These are phyloP conservation scores for Jamesozyma gamospora DNA, from an alignment of 805 yeast genomes.

Conservation along the genomic window DNA sequence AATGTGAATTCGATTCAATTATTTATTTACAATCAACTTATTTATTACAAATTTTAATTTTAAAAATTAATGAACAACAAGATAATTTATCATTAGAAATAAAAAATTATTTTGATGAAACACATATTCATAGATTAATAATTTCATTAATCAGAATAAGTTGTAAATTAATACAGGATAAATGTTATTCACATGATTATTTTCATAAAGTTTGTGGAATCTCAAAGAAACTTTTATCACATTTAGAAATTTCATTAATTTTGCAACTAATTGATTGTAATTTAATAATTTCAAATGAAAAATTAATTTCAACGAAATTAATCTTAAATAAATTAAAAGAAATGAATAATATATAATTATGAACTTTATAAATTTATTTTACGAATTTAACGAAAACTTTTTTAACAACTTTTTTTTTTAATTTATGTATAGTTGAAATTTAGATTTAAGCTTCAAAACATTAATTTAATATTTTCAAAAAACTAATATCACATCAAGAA, in stretches of 20 bases:
- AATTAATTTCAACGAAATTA: constrained; percentile 8
- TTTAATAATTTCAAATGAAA: constrained; percentile 13
- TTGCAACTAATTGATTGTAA: constrained; percentile 12
- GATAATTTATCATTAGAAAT: constrained; percentile 1
- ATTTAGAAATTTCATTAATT: constrained; percentile 20
- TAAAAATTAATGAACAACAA: constrained; percentile 4
- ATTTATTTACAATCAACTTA: constrained; percentile 22
- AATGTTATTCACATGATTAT: constrained; percentile 35
- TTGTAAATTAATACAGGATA: constrained; percentile 40
- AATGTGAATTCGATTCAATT: constrained; percentile 22
- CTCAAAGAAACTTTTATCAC: constrained; percentile 22
- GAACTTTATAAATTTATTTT: no score
- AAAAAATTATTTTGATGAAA: constrained; percentile 26
- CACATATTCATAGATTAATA: constrained; percentile 35
- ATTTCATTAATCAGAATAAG: constrained; percentile 38
- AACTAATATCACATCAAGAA: no score
- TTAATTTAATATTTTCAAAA: no score
- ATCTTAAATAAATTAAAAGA: constrained; percentile 10
- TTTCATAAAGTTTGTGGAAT: constrained; percentile 42
- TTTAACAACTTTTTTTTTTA: no score
- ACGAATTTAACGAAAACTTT: no score
- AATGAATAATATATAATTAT: neutral
- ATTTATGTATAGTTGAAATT: no score
- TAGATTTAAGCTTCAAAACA: no score
- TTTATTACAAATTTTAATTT: constrained; percentile 16